Conservation (phyloP, 2,329 filamentous ascomycete species). For the Penicillium sumatraense region DNA sequence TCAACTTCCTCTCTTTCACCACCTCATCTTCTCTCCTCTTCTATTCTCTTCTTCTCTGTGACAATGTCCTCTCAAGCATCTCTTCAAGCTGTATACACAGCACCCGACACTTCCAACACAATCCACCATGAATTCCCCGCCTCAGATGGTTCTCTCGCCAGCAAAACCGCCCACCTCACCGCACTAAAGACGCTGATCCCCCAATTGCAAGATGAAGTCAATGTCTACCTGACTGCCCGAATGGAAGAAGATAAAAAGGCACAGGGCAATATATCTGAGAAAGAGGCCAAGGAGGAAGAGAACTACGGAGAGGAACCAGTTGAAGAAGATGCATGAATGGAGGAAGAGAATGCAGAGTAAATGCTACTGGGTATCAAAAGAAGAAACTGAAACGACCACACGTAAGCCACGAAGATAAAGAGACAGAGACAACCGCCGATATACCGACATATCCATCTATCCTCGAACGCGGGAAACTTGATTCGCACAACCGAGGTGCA, state of each 20-base stretch:
- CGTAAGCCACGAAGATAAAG: constrained; percentile 14
- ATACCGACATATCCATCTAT: too few relatives aligned
- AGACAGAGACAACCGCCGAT: too few relatives aligned
- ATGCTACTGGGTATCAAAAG: constrained; percentile 40
- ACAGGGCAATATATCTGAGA: constrained; percentile 42
- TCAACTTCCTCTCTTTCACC: not conserved
- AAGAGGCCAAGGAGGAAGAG: constrained; percentile 53
- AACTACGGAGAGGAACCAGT: constrained; percentile 83
- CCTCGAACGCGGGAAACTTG: constrained; percentile 36
- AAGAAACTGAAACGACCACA: constrained; percentile 8
- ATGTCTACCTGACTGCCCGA: constrained; percentile 62
- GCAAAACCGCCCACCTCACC: constrained; percentile 59
- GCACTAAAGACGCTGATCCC: constrained; percentile 55
- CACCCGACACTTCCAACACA: constrained; percentile 34
- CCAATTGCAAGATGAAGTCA: constrained; percentile 61
- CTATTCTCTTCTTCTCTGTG: not conserved
- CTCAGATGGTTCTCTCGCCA: constrained; percentile 28
- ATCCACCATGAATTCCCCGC: constrained; percentile 38
- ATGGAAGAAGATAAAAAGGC: constrained; percentile 64
- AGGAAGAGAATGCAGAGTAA: constrained; percentile 29
- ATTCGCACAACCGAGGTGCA: constrained; percentile 79
- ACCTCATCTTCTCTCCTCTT: not conserved
- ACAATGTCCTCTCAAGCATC: not conserved
- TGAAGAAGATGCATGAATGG: constrained; percentile 63
- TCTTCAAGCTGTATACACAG: constrained; percentile 32